Evolutionary conservation across 2,329 filamentous ascomycete genomes (phyloP).

Genomic region (Penicillium nordicum): DNA sequence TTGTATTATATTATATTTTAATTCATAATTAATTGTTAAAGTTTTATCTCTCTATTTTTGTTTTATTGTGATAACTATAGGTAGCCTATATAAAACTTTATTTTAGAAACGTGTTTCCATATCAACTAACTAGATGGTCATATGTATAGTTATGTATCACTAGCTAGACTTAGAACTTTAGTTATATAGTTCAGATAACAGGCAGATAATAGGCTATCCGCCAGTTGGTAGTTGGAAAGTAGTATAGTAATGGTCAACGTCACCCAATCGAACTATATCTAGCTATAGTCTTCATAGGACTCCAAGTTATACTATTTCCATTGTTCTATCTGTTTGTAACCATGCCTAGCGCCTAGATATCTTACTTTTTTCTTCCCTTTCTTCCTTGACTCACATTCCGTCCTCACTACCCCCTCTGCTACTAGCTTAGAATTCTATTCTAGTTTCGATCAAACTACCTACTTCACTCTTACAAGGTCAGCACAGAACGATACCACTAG

Average conservation of each 20-base stretch:
- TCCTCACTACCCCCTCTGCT: too few relatives aligned
- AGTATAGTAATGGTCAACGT: not conserved
- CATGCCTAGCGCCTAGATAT: not conserved
- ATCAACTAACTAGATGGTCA: not conserved
- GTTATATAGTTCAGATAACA: not conserved
- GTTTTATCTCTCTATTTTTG: too few relatives aligned
- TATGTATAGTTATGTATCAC: not conserved
- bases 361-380: not conserved
- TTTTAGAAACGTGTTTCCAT: not conserved
- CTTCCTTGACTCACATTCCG: not conserved
- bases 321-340: not conserved
- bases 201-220: not conserved
- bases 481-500: not conserved
- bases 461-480: not conserved
- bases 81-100: not conserved
- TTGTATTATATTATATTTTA: too few relatives aligned
- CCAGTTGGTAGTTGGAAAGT: not conserved
- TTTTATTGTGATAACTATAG: too few relatives aligned
- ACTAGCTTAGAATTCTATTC: not conserved
- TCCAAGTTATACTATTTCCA: not conserved
- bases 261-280: not conserved
- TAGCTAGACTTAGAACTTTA: not conserved
- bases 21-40: too few relatives aligned
- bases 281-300: not conserved
- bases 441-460: not conserved